A percentile compares a stretch with the other conserved stretches of the same genome.
Evolutionary conservation across 148 eudicot species (phyloP).

Genomic region (Camellia lanceoleosa): DNA sequence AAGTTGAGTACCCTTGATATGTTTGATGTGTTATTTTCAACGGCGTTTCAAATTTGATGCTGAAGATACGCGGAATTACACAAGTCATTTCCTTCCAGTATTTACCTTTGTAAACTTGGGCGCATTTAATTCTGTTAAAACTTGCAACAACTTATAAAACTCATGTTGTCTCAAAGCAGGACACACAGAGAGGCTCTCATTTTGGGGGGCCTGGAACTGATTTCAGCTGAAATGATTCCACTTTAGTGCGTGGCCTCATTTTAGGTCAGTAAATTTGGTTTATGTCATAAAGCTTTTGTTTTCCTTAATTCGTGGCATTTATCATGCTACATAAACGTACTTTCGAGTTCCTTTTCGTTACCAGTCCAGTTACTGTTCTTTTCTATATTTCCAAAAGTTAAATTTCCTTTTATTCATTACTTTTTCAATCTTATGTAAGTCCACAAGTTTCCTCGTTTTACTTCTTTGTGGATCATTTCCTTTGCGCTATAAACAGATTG

Average conservation of each 20-base stretch:
- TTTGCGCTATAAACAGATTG: not conserved
- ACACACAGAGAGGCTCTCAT: constrained; percentile 93
- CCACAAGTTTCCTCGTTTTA: constrained; percentile 15
- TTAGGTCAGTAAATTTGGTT: constrained; percentile 87
- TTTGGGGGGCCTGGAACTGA: constrained; percentile 98
- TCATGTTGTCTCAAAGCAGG: constrained; percentile 97
- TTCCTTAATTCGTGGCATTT: constrained; percentile 56
- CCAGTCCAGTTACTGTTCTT: constrained; percentile 27
- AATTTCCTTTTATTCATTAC: constrained; percentile 20
- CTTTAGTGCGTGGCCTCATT: constrained; percentile 89
- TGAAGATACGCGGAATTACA: constrained; percentile 39
- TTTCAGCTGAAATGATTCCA: constrained; percentile 98
- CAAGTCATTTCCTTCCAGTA: constrained; percentile 69
- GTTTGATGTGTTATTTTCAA: constrained; percentile 29
- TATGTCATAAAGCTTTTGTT: constrained; percentile 45
- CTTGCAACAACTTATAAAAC: constrained; percentile 66
- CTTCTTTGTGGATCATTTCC: constrained; percentile 17
- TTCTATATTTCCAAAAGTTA: constrained; percentile 22
- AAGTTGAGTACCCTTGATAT: constrained; percentile 27
- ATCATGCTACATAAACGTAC: constrained; percentile 48
- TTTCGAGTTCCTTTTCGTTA: constrained; percentile 38
- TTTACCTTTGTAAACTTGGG: constrained; percentile 61
- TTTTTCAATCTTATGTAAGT: constrained; percentile 20
- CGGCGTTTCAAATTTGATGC: constrained; percentile 28
- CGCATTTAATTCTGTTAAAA: constrained; percentile 43